Evolutionary conservation across 768 basidiomycete genomes (phyloP).

Genomic region (Russula foetens): DNA sequence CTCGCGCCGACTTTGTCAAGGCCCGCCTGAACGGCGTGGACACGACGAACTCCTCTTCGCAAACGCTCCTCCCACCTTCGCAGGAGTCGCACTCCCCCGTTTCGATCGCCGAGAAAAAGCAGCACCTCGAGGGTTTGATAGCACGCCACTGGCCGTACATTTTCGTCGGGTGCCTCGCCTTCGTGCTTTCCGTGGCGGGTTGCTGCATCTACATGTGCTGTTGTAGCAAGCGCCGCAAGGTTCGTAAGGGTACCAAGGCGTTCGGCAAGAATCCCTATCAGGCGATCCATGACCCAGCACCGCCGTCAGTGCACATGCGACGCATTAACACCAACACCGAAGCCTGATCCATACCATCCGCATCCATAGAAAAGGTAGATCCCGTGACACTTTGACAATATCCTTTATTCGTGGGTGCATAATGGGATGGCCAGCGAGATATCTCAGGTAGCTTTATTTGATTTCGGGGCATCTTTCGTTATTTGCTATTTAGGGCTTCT

Average conservation of each 20-base stretch:
- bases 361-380: background rate
- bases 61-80: slow-evolving; percentile 50
- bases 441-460: background rate
- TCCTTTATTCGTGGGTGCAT: background rate
- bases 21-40: slow-evolving; percentile 53
- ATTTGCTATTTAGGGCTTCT: too few relatives aligned
- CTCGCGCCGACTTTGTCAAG: slow-evolving; percentile 59
- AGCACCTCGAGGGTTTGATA: slow-evolving; percentile 51
- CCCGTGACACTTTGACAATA: too few relatives aligned
- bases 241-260: slow-evolving; percentile 22
- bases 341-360: slow-evolving; percentile 3
- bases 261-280: slow-evolving; percentile 23
- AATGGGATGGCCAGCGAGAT: background rate
- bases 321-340: slow-evolving; percentile 12
- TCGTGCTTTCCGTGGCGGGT: slow-evolving; percentile 39
- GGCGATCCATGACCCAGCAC: slow-evolving; percentile 27
- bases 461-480: too few relatives aligned
- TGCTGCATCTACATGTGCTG: slow-evolving; percentile 57
- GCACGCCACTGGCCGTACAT: slow-evolving; percentile 72
- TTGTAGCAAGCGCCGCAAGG: slow-evolving; percentile 21
- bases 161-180: slow-evolving; percentile 47
- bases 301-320: slow-evolving; percentile 25
- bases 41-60: slow-evolving; percentile 44
- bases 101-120: slow-evolving; percentile 56
- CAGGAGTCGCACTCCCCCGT: slow-evolving; percentile 58